A percentile compares a stretch with the other conserved stretches of the same genome.
phyloP scores from a whole-genome alignment of 345 rosid genomes.

The Pistacia integerrima region DNA sequence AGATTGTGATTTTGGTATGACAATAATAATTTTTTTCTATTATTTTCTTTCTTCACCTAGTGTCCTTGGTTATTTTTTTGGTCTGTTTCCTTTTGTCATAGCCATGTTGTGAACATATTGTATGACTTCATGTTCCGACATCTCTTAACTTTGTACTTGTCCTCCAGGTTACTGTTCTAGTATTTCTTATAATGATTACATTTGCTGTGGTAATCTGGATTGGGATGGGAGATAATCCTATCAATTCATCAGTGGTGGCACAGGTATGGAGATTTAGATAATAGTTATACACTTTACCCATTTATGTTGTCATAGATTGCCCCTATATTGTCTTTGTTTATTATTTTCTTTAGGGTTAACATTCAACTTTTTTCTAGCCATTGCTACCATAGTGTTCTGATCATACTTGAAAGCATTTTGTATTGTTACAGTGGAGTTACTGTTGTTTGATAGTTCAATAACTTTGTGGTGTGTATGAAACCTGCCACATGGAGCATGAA shows the following conservation, averaged over 20 bases:
- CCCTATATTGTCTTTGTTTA: background rate
- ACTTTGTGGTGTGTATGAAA: background rate
- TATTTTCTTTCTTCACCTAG: slow-evolving; percentile 4
- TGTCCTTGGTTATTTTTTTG: background rate
- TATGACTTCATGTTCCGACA: background rate
- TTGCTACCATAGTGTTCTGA: background rate
- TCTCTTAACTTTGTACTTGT: slow-evolving; percentile 7
- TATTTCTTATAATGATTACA: slow-evolving; percentile 46
- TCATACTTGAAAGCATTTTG: background rate
- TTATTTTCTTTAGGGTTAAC: background rate
- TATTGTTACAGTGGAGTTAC: background rate
- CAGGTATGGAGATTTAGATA: slow-evolving; percentile 40
- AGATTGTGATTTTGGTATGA: slow-evolving; percentile 59
- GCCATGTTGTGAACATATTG: background rate
- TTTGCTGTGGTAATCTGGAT: slow-evolving; percentile 60
- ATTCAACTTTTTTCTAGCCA: background rate
- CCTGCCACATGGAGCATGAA: background rate
- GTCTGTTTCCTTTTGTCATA: background rate
- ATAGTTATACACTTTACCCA: slow-evolving; percentile 14
- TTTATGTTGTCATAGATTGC: background rate
- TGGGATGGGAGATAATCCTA: slow-evolving; percentile 44
- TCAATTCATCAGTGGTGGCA: slow-evolving; percentile 47
- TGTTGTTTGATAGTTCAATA: background rate
- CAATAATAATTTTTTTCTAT: slow-evolving; percentile 1
- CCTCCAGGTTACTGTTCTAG: slow-evolving; percentile 46